Evolutionary conservation across 2,329 filamentous ascomycete species (phyloP), one percentile per base, ranked within the genome.

Genomic region (Septoria linicola): DNA sequence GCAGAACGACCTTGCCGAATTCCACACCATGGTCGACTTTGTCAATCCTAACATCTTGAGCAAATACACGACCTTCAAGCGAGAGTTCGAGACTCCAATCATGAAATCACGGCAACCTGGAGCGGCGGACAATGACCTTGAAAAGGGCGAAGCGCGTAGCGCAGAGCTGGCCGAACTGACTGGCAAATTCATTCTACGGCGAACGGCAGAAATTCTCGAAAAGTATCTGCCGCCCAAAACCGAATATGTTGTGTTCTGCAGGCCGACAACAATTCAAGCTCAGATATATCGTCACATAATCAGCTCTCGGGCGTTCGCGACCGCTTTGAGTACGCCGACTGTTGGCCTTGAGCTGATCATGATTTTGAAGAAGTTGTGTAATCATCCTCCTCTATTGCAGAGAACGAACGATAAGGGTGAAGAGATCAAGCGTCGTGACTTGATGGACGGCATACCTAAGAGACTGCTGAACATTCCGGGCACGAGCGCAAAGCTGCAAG

Each of bases 291-390:
- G 80, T 48, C 74, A 76, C 51, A 81, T 88, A 30, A 73, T 88
- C n/a, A 73, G 76, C 7, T 87, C 84, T 1, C 80, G 82, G 0
- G 72, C 81, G 4, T 87, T 87, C 59, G 77, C 80, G 42, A 76
- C 73, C 25, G 80, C 81, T 7, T 70, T 87, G 42, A 81, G 83
- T 11, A 84, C 77, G 55, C 73, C 79, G 1, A 82, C 87, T 42
- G 77, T 78, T 40, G 80, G 82, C 2, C 73, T 89, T 2, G 82
- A 86, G 60, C 78, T 88, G 11, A 88, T 88, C 62, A 88, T 81
- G 13, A 76, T 88, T 14, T 71, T 89, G 14, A 88, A 88, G 70
- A 88, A 88, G 66, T 75, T 87, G 14, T 88, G 85, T 73, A 88
- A 88, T 65, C 84, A 83, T 57, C 85, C 85, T 1, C 80, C 77